These are phyloP conservation scores for Halophytophthora batemanensis DNA, from an alignment of 352 stramenopile species.

Conservation along the genomic window DNA sequence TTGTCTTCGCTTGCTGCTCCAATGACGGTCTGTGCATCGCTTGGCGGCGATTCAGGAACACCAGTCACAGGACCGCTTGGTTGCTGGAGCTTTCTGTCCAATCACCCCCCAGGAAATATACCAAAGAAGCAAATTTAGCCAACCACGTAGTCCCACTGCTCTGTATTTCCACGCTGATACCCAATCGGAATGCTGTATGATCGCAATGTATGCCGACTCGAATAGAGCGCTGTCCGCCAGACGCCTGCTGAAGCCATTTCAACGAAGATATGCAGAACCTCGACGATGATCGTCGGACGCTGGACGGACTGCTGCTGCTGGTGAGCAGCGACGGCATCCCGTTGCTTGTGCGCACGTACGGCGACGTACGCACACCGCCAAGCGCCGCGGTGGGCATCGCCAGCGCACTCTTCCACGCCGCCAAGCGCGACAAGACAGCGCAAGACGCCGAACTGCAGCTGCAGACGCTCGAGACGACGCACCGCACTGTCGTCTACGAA, in stretches of 20 bases:
- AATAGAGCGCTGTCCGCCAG: conserved; percentile 10
- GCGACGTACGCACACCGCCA: conserved; percentile 35
- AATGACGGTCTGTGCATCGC: not conserved
- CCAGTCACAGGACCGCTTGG: not conserved
- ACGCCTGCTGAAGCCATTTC: conserved; percentile 24
- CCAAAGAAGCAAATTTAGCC: too few species aligned
- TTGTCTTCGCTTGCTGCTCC: not conserved
- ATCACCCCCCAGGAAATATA: too few species aligned
- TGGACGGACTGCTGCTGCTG: conserved; percentile 43
- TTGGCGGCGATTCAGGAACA: too few species aligned
- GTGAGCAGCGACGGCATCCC: conserved; percentile 48
- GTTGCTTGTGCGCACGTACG: conserved; percentile 46
- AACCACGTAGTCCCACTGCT: too few species aligned
- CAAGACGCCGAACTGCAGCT: conserved; percentile 14
- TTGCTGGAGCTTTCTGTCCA: not conserved
- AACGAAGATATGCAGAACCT: conserved; percentile 22
- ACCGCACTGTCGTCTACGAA: conserved; percentile 36
- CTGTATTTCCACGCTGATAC: too few species aligned
- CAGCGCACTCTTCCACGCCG: conserved; percentile 50
- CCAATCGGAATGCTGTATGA: too few species aligned
- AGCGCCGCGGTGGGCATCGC: conserved; percentile 45
- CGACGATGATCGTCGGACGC: not conserved
- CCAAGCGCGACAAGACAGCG: conserved; percentile 14
- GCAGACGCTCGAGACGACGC: conserved; percentile 21
- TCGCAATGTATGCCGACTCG: conserved; percentile 1